These are phyloP conservation scores for Penicillium italicum DNA, from an alignment of 2,329 filamentous ascomycete genomes.

Conservation along the genomic window DNA sequence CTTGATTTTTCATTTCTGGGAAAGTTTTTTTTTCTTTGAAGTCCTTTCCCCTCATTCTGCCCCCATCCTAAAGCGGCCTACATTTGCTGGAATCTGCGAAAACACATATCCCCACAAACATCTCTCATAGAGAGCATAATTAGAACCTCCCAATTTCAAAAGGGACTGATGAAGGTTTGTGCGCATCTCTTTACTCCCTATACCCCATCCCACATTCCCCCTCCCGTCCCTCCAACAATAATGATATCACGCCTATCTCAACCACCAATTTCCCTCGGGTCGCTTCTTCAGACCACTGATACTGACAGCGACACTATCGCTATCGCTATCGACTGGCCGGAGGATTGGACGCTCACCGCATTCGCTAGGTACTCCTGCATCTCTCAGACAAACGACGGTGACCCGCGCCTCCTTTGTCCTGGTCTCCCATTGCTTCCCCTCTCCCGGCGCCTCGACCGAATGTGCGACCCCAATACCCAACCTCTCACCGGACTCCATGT, in stretches of 20 bases:
- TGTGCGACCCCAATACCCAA: conserved; percentile 33
- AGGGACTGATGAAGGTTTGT: conserved; percentile 30
- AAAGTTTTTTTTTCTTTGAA: conserved; percentile 3
- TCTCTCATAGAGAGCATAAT: conserved; percentile 3
- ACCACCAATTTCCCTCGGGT: conserved; percentile 4
- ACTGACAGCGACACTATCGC: conserved; percentile 19
- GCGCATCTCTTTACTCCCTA: conserved; percentile 6
- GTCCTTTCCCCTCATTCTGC: conserved; percentile 3
- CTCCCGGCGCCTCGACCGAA: conserved; percentile 32
- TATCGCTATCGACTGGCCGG: conserved; percentile 15
- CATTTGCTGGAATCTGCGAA: conserved; percentile 16
- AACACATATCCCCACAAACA: conserved; percentile 18
- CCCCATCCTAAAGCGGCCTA: conserved; percentile 10
- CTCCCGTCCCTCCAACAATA: conserved; percentile 13
- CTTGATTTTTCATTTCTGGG: not conserved
- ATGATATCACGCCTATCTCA: conserved; percentile 27
- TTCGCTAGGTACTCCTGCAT: conserved; percentile 18
- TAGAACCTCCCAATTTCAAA: conserved; percentile 19
- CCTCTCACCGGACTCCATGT: conserved; percentile 38
- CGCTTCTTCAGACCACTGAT: conserved; percentile 5
- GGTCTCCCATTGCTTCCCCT: conserved; percentile 13
- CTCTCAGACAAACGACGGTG: conserved; percentile 28
- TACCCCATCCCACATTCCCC: not conserved
- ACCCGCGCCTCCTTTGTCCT: conserved; percentile 24
- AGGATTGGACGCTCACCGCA: conserved; percentile 20